Evolutionary conservation across 306 rosid species (phyloP), one percentile per base, ranked within the genome.

Genomic region (Fragaria iinumae): DNA sequence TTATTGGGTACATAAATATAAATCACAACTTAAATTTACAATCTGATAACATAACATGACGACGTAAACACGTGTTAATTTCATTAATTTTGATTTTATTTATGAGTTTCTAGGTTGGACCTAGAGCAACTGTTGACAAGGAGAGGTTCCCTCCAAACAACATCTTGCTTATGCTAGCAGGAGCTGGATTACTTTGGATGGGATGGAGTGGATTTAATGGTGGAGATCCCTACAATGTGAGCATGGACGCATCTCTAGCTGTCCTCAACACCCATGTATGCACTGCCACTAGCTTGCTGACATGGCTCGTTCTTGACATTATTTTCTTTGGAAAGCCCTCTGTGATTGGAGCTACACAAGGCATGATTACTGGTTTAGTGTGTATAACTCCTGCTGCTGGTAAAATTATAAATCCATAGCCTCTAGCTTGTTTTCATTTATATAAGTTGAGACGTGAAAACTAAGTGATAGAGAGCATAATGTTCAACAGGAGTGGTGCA

Each of bases 401-500:
- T 55, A 55, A n/a, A 13, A n/a, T 20, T 2, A 7, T 20, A 8
- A 55, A 0, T 20, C 4, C 12, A n/a, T 8, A 55, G 9, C 12
- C 21, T 20, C 2, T 38, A 38, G 7, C 44, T 39, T 39, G 44
- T 39, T 39, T 39, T 6, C 44, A 39, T 39, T 39, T 39, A 5
- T 39, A 1, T 39, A 39, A 39, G 44, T 39, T 39, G 44, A 39
- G 44, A 39, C 2, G 0, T 39, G 9, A 39, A 43, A 43, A 43
- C 21, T 56, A 56, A 56, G 2, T 8, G 63, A 10, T 56, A 0
- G 32, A 25, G 18, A 11, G 11, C 60, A 55, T n/a, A 8, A 4
- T 14, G 39, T 62, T 62, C 14, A 39, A 27, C 72, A 87, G 91
- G 91, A 36, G 91, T 83, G 70, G 91, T 88, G 69, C 87, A 88